Conservation (phyloP, 257 asterid species). For the Lycium ferocissimum region DNA sequence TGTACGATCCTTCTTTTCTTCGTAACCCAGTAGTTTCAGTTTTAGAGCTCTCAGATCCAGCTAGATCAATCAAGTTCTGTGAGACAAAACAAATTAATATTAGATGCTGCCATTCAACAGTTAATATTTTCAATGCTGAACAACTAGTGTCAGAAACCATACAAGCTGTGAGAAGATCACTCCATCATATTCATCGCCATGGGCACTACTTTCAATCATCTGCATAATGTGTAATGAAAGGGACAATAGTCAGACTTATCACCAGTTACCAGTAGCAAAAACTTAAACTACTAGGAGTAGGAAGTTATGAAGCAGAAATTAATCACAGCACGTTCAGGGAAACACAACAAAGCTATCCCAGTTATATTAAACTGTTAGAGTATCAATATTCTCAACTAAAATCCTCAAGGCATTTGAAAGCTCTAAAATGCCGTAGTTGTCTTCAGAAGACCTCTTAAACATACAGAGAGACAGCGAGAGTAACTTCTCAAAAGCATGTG, state of each 20-base stretch:
- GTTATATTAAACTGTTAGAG: neutral
- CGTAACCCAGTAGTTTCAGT: constrained; percentile 97
- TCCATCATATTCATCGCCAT: constrained; percentile 96
- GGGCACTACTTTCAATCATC: constrained; percentile 99
- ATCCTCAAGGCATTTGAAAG: constrained; percentile 1
- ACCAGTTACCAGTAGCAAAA: neutral
- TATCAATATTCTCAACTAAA: neutral
- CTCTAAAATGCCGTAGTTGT: neutral
- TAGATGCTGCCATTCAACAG: constrained; percentile 15
- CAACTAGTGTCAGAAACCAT: constrained; percentile 39
- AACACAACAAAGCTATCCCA: constrained; percentile 10
- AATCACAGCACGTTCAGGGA: neutral
- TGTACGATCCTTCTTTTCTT: constrained; percentile 98
- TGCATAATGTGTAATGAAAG: constrained; percentile 41
- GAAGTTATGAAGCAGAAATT: constrained; percentile 10
- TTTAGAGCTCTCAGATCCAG: constrained; percentile 98
- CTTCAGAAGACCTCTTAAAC: constrained; percentile 13
- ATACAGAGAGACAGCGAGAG: neutral
- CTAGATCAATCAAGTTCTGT: constrained; percentile 92
- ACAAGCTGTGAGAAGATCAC: constrained; percentile 97
- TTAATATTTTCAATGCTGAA: constrained; percentile 28
- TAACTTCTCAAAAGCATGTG: neutral
- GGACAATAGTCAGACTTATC: constrained; percentile 20
- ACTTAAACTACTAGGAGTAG: neutral
- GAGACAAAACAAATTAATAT: constrained; percentile 37